Conservation (phyloP, 371 early-diverging fungal genomes). For the Homolaphlyctis polyrhiza region DNA sequence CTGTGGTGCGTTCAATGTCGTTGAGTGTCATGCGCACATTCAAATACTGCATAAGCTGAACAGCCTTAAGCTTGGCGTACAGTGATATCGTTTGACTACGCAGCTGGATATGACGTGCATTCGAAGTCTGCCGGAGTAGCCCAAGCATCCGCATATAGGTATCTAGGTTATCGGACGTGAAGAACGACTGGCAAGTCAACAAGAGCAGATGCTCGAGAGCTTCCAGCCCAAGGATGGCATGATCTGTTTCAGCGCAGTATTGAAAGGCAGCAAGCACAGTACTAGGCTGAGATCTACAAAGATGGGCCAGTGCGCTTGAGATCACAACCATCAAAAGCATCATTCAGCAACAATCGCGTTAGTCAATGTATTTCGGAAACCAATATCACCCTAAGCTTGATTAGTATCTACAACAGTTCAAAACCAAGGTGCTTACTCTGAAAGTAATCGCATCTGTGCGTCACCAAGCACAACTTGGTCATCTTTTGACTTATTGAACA, state of each 20-base stretch:
- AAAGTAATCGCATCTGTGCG: too few relatives aligned
- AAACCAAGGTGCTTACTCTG: too few relatives aligned
- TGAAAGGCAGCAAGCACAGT: background rate
- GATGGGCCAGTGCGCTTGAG: background rate
- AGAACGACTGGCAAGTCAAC: background rate
- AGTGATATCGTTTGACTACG: background rate
- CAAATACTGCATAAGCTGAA: background rate
- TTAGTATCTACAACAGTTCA: background rate
- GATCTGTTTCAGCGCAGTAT: background rate
- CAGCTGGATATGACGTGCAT: background rate
- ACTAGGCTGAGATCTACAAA: background rate
- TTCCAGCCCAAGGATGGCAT: background rate
- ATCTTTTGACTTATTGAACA: too few relatives aligned
- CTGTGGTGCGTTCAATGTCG: background rate
- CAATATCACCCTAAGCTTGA: background rate
- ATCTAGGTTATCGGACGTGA: background rate
- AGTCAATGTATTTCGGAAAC: background rate
- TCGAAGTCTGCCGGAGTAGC: background rate
- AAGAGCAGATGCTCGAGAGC: background rate
- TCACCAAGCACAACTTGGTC: too few relatives aligned
- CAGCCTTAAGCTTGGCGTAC: background rate
- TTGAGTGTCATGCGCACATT: too few relatives aligned
- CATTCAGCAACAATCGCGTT: background rate
- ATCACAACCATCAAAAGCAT: too few relatives aligned
- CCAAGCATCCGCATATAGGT: background rate